These are phyloP conservation scores for Diutina rugosa DNA, from an alignment of 1,139 yeast genomes.

Conservation along the genomic window DNA sequence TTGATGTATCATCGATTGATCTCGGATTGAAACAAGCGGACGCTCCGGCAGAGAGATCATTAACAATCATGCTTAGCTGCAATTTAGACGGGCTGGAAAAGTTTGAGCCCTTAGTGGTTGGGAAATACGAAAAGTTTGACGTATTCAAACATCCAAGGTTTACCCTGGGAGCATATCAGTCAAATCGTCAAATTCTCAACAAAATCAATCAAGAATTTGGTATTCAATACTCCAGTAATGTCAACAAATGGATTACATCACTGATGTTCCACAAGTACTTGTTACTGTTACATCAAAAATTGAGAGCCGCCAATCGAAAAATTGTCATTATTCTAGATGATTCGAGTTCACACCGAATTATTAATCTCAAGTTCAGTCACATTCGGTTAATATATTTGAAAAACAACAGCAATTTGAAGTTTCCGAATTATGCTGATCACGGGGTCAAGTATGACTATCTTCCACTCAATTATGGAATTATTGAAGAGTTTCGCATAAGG, in stretches of 20 bases:
- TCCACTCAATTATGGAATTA: constrained; percentile 55
- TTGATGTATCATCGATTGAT: constrained; percentile 33
- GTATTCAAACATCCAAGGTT: constrained; percentile 18
- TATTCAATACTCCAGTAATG: constrained; percentile 44
- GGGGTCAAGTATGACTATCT: constrained; percentile 35
- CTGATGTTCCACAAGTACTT: constrained; percentile 53
- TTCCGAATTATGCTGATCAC: constrained; percentile 21
- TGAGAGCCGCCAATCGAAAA: constrained; percentile 27
- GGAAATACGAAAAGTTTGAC: constrained; percentile 46
- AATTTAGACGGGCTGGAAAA: constrained; percentile 54
- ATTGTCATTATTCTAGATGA: constrained; percentile 47
- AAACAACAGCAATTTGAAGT: constrained; percentile 27
- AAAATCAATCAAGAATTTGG: background rate
- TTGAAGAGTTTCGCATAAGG: constrained; percentile 47
- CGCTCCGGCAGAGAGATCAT: constrained; percentile 37
- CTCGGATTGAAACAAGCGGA: constrained; percentile 32
- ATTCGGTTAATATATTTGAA: constrained; percentile 33
- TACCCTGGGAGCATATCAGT: constrained; percentile 15
- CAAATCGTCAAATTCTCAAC: constrained; percentile 7
- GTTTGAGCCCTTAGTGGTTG: constrained; percentile 46
- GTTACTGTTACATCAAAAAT: constrained; percentile 44
- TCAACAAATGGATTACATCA: constrained; percentile 56
- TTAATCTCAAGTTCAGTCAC: constrained; percentile 41
- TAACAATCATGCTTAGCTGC: constrained; percentile 51
- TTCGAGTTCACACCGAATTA: constrained; percentile 49